phyloP scores from a whole-genome alignment of 257 asterid genomes.

The Solanum commersonii region DNA sequence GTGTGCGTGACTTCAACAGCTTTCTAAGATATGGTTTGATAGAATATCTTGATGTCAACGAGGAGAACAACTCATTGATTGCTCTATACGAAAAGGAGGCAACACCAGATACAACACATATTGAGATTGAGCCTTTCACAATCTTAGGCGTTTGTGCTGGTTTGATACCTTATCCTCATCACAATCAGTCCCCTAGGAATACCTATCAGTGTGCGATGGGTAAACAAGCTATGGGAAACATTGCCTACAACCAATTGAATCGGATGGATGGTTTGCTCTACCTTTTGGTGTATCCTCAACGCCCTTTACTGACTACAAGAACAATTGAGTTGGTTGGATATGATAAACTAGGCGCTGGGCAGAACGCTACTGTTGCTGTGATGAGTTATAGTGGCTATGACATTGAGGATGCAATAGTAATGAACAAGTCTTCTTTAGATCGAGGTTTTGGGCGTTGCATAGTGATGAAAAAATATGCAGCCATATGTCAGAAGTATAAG shows the following conservation, averaged over 20 bases:
- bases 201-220: conserved; percentile 99
- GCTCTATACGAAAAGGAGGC: conserved; percentile 82
- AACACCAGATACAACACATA: conserved; percentile 68
- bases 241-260: conserved; percentile 83
- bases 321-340: conserved; percentile 83
- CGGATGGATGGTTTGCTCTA: conserved; percentile 81
- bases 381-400: conserved; percentile 99
- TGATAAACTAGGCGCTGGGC: conserved; percentile 97
- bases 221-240: conserved; percentile 99
- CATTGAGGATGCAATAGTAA: conserved; percentile 97
- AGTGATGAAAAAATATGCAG: conserved; percentile 63
- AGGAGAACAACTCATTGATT: conserved; percentile 92
- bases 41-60: conserved; percentile 97
- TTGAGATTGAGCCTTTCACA: conserved; percentile 96
- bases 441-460: conserved; percentile 99
- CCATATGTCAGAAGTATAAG: conserved; percentile 49
- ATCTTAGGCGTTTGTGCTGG: conserved; percentile 87
- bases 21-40: conserved; percentile 79
- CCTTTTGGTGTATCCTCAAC: conserved; percentile 93
- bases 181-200: conserved; percentile 98
- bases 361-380: conserved; percentile 95
- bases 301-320: conserved; percentile 87
- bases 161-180: conserved; percentile 98
- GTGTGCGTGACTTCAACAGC: conserved; percentile 68
- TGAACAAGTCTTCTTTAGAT: conserved; percentile 95